A percentile compares a stretch with the other conserved stretches of the same genome.
These are phyloP conservation scores for Cercophora samala DNA, from an alignment of 495 filamentous ascomycete species.

Conservation along the genomic window DNA sequence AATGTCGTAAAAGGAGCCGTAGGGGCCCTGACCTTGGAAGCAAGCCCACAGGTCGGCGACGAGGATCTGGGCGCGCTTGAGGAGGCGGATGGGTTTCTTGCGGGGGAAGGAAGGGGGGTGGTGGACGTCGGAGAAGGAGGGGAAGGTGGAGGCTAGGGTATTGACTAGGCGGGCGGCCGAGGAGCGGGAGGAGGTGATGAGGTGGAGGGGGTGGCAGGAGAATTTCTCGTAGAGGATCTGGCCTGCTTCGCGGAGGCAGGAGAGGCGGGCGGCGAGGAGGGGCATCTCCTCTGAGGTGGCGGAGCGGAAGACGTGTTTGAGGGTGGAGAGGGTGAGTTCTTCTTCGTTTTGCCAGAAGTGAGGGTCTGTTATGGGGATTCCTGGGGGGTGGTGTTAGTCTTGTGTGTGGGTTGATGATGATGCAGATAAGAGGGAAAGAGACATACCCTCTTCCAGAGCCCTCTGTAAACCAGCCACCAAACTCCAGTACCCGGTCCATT, in stretches of 20 bases:
- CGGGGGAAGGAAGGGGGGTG: constrained; percentile 49
- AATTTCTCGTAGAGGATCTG: constrained; percentile 82
- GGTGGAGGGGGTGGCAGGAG: constrained; percentile 67
- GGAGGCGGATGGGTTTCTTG: constrained; percentile 66
- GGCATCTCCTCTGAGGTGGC: constrained; percentile 84
- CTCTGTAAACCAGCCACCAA: constrained; percentile 81
- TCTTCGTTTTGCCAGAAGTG: constrained; percentile 81
- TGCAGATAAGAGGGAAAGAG: neutral
- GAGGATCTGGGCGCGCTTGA: constrained; percentile 93
- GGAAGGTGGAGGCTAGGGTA: constrained; percentile 70
- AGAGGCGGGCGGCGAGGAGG: constrained; percentile 70
- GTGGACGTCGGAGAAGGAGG: constrained; percentile 81
- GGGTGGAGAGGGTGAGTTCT: constrained; percentile 68
- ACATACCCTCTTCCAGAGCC: constrained; percentile 81
- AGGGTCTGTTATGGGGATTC: constrained; percentile 83
- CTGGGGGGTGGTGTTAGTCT: constrained; percentile 37
- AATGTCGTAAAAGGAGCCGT: constrained; percentile 86
- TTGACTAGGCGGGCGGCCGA: constrained; percentile 86
- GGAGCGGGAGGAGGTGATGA: constrained; percentile 68
- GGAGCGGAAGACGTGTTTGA: constrained; percentile 80
- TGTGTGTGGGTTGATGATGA: neutral
- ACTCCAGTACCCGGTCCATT: constrained; percentile 94
- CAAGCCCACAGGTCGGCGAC: constrained; percentile 95
- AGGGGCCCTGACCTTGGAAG: constrained; percentile 68
- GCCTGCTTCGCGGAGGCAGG: constrained; percentile 81